phyloP scores from a whole-genome alignment of 192 early-diverging fungal species.

The Coemansia sp. region DNA sequence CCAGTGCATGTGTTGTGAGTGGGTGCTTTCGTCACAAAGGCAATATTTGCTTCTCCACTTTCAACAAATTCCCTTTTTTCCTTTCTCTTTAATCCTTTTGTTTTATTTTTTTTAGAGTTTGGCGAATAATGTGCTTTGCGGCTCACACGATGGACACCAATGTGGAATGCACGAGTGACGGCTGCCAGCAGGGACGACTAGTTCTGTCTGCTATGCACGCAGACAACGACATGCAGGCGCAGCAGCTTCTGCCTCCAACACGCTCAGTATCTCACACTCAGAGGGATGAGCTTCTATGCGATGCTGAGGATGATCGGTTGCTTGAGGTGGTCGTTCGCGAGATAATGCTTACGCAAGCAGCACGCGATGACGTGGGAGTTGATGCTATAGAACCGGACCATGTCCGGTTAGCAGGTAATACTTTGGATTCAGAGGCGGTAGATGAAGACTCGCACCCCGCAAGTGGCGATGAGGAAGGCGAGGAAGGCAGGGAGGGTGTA shows the following conservation, averaged over 20 bases:
- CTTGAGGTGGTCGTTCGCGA: background rate
- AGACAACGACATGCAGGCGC: background rate
- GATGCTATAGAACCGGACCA: background rate
- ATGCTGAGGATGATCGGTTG: constrained; percentile 9
- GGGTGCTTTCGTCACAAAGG: constrained; percentile 12
- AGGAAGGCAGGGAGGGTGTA: background rate
- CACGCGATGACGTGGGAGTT: background rate
- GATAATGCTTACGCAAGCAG: constrained; percentile 1
- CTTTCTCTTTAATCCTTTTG: background rate
- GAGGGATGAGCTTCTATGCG: constrained; percentile 9
- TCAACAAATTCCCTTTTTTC: background rate
- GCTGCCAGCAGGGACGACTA: background rate
- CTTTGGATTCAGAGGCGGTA: background rate
- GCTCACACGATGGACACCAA: constrained; percentile 3
- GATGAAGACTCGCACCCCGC: background rate
- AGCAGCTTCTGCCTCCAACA: background rate
- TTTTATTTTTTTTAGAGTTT: background rate
- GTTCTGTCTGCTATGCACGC: background rate
- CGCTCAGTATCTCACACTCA: background rate
- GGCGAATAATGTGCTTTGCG: constrained; percentile 6
- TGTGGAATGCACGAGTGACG: background rate
- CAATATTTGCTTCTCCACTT: background rate
- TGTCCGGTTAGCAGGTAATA: background rate
- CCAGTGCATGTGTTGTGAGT: background rate
- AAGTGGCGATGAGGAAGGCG: background rate